Percentiles rank a stretch among this genome's conserved stretches.
Conservation (phyloP, 139 green algal species). For the Micromonas pusilla region DNA sequence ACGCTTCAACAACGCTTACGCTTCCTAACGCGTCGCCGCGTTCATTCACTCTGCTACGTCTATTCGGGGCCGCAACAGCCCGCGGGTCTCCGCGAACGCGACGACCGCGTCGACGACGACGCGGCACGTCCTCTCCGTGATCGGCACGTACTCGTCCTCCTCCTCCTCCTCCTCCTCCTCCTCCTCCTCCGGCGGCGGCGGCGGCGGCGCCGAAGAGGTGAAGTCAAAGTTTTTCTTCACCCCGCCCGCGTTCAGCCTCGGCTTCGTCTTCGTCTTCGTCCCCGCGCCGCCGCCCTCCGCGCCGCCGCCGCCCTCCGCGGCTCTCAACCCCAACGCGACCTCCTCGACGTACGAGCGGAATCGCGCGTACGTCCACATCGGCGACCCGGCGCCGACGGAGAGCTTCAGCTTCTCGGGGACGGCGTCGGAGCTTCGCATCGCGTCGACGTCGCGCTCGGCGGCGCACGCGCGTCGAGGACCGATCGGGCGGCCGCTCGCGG, state of each 20-base stretch:
- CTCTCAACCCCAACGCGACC: neutral
- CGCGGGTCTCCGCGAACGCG: neutral
- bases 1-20: neutral
- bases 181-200: neutral
- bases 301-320: too few relatives aligned
- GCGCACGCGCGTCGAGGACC: neutral
- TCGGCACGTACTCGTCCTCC: neutral
- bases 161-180: neutral
- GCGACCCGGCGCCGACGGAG: neutral
- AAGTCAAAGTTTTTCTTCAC: neutral
- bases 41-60: too few relatives aligned
- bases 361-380: neutral
- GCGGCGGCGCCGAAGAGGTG: neutral
- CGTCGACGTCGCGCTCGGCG: neutral
- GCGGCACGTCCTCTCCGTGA: neutral
- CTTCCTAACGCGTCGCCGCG: too few relatives aligned
- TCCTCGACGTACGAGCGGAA: neutral
- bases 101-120: neutral
- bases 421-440: neutral
- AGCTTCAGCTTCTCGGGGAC: neutral
- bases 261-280: neutral
- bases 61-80: too few relatives aligned
- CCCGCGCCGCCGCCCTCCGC: too few relatives aligned
- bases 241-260: too few relatives aligned
- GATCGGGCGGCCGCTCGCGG: neutral